Evolutionary conservation across 148 eudicot species (phyloP), one percentile per base, ranked within the genome.

Genomic region (Bassia scoparia): DNA sequence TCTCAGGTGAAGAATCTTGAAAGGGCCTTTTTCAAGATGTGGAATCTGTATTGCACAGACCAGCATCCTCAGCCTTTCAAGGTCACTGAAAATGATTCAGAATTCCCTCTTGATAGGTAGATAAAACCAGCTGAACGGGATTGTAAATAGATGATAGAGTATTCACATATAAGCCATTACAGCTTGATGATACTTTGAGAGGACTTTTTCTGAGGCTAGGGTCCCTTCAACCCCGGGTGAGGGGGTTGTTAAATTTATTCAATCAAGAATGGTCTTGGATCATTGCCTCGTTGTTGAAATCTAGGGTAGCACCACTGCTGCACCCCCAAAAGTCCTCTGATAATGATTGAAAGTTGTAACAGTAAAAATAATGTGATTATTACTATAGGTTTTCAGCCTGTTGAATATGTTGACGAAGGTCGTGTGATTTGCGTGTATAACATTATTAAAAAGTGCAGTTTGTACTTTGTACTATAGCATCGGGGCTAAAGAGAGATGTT

Each of bases 11-110:
- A 77, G 76, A 92, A 88, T 82, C 88, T 92, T 54, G 98, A 92
- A 61, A 86, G 96, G 74, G 76, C 88, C 2, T 92, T 84, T 66
- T 88, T 86, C 72, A 92, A 90, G 84, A 92, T 92, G 98, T 92
- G 98, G 98, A 90, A 84, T 81, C 65, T 90, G 53, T 79, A 84
- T 78, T 92, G 98, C 83, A 79, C 91, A 1, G 89, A 91, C 30
- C 82, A 83, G 23, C 83, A 81, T 34, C 91, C 96, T 49, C 87
- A 83, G 54, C 91, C 75, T 65, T 92, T 92, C 76, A 90, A 88
- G 74, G 96, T 92, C 66, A 66, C 80, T 12, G 98, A 92, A 83
- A 92, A 87, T 60, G 87, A 87, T 44, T 14, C 23, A 20, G 93
- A 92, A 29, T 90, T 86, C 74, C 96, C 98, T 13, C 86, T 73